Percentiles rank a stretch among this genome's conserved stretches.
Conservation (phyloP, 2,329 filamentous ascomycete genomes). For the Ceratocystis albifundus region DNA sequence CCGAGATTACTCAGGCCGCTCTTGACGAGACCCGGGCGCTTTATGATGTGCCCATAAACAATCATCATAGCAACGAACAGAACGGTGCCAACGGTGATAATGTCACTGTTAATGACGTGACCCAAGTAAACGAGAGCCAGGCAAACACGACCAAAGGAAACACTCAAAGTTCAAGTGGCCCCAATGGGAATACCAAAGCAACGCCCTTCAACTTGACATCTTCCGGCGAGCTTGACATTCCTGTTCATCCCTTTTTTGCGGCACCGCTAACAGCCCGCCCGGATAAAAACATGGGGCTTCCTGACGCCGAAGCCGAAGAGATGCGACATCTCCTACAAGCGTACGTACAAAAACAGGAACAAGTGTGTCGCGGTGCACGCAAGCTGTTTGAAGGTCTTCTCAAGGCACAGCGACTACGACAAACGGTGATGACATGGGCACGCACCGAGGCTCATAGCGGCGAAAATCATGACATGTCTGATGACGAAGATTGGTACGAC, state of each 20-base stretch:
- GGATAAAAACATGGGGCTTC: slow-evolving; percentile 61
- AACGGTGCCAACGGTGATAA: background rate
- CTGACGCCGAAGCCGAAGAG: slow-evolving; percentile 64
- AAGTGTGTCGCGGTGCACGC: slow-evolving; percentile 60
- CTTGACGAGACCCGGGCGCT: slow-evolving; percentile 17
- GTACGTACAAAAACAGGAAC: slow-evolving; percentile 78
- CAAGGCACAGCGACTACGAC: slow-evolving; percentile 59
- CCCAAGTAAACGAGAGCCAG: background rate
- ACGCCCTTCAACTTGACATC: background rate
- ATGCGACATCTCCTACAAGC: slow-evolving; percentile 60
- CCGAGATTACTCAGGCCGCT: slow-evolving; percentile 27
- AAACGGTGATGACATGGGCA: slow-evolving; percentile 60
- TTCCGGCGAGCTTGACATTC: slow-evolving; percentile 29
- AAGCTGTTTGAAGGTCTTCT: slow-evolving; percentile 60
- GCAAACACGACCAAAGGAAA: background rate
- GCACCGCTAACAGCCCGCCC: slow-evolving; percentile 50
- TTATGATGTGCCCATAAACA: slow-evolving; percentile 2
- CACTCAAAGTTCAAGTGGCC: background rate
- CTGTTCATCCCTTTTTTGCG: slow-evolving; percentile 63
- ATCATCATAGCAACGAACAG: background rate
- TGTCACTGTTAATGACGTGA: background rate
- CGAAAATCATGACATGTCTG: slow-evolving; percentile 61
- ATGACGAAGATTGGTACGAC: slow-evolving; percentile 85
- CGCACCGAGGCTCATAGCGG: slow-evolving; percentile 66
- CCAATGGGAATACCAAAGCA: background rate